Conservation (phyloP, 345 rosid species). For the Limnanthes douglasii region DNA sequence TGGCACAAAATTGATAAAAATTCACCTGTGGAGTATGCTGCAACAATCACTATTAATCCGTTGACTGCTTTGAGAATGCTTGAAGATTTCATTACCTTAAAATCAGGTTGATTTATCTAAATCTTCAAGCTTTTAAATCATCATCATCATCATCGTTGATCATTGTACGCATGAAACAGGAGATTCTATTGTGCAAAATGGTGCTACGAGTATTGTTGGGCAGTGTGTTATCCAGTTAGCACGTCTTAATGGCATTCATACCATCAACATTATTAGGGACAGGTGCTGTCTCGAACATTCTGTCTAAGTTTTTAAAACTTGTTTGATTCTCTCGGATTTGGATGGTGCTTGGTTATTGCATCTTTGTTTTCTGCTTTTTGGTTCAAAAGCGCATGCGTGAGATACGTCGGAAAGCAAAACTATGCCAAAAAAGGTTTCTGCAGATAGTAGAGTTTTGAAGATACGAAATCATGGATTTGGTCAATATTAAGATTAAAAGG, state of each 20-base stretch:
- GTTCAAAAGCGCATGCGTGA: background rate
- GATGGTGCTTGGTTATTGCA: background rate
- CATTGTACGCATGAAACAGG: conserved; percentile 24
- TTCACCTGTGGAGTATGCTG: conserved; percentile 72
- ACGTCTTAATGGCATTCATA: conserved; percentile 41
- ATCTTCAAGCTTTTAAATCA: background rate
- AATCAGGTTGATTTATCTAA: conserved; percentile 25
- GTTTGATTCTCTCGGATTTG: background rate
- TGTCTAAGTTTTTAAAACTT: background rate
- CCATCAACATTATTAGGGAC: conserved; percentile 67
- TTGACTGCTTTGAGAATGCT: conserved; percentile 83
- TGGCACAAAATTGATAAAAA: conserved; percentile 78
- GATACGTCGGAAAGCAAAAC: too few relatives aligned
- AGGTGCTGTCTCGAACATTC: conserved; percentile 21
- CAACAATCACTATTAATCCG: conserved; percentile 81
- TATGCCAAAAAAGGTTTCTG: too few relatives aligned
- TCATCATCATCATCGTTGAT: conserved; percentile 7
- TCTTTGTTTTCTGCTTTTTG: too few relatives aligned
- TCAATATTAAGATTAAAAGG: too few relatives aligned
- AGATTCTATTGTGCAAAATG: conserved; percentile 82
- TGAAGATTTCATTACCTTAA: conserved; percentile 47
- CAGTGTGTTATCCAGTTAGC: conserved; percentile 88
- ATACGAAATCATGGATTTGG: too few relatives aligned
- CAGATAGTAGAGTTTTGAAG: too few relatives aligned
- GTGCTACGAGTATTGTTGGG: conserved; percentile 82